Evolutionary conservation across 805 yeast species (phyloP).

Genomic region (Saturnispora quitensis): DNA sequence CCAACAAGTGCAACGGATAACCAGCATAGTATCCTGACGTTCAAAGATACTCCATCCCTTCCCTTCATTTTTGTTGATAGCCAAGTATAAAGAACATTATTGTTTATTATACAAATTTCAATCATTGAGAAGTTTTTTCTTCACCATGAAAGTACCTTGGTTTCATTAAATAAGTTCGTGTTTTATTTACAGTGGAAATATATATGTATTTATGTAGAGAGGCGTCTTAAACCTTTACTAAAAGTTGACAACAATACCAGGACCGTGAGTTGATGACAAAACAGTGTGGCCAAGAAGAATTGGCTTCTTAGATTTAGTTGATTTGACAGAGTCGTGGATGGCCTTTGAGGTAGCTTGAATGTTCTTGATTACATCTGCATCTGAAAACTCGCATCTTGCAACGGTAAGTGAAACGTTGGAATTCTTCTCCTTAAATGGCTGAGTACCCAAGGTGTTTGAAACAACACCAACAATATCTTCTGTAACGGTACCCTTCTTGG

Average conservation of each 20-base stretch:
- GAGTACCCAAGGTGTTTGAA: constrained; percentile 49
- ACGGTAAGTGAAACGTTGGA: constrained; percentile 55
- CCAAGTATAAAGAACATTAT: not conserved
- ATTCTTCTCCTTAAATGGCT: constrained; percentile 70
- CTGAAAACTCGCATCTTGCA: constrained; percentile 71
- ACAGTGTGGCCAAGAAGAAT: constrained; percentile 61
- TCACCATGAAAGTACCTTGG: not conserved
- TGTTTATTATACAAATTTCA: not conserved
- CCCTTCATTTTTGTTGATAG: not conserved
- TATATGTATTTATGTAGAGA: not conserved
- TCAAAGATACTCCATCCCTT: not conserved
- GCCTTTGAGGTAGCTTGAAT: constrained; percentile 59
- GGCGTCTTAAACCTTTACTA: constrained; percentile 8
- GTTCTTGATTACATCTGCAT: constrained; percentile 64
- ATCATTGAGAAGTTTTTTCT: not conserved
- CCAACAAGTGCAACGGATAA: constrained; percentile 22
- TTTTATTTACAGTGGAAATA: constrained; percentile 1
- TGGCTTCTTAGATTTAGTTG: constrained; percentile 58
- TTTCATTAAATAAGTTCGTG: not conserved
- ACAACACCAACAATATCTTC: constrained; percentile 52
- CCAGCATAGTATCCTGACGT: constrained; percentile 15
- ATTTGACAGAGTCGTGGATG: constrained; percentile 41
- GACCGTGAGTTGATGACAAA: constrained; percentile 66
- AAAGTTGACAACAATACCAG: constrained; percentile 61
- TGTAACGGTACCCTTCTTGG: constrained; percentile 78